Conservation (phyloP, 2,329 filamentous ascomycete species). For the Didymella keratinophila region DNA sequence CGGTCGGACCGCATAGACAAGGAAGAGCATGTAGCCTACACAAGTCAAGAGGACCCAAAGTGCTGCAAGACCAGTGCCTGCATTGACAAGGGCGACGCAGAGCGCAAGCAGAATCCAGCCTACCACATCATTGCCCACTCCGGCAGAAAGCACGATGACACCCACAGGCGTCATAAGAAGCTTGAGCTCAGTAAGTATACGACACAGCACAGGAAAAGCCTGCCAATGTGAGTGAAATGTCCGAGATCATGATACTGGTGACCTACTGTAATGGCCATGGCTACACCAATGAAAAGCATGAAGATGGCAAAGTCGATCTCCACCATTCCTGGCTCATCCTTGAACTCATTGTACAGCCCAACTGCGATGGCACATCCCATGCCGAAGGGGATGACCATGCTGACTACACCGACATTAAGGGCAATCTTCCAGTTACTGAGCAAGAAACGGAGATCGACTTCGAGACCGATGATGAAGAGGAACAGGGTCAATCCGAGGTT, state of each 20-base stretch:
- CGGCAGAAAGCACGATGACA: constrained; percentile 86
- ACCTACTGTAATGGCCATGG: constrained; percentile 84
- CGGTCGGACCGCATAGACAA: constrained; percentile 76
- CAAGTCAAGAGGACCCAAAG: constrained; percentile 83
- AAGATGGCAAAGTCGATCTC: constrained; percentile 68
- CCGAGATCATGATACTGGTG: too few relatives aligned
- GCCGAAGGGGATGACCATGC: constrained; percentile 84
- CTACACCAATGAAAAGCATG: constrained; percentile 87
- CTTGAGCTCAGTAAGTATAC: constrained; percentile 91
- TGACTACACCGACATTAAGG: constrained; percentile 76
- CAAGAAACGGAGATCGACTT: constrained; percentile 82
- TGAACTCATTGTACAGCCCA: constrained; percentile 80
- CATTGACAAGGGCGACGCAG: constrained; percentile 92
- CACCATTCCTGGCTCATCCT: constrained; percentile 62
- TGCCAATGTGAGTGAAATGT: constrained; percentile 36
- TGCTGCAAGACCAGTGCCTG: constrained; percentile 79
- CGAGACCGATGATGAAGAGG: constrained; percentile 85
- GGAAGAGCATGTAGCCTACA: constrained; percentile 77
- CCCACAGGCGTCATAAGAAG: constrained; percentile 83
- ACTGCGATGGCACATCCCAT: constrained; percentile 81
- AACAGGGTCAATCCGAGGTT: constrained; percentile 86
- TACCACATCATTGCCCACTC: constrained; percentile 90
- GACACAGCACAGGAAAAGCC: constrained; percentile 88
- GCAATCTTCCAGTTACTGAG: constrained; percentile 82
- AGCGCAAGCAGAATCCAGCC: constrained; percentile 91